Evolutionary conservation across 2,329 filamentous ascomycete genomes (phyloP), one percentile per base, ranked within the genome.

Genomic region (Aspergillus quadricinctus): DNA sequence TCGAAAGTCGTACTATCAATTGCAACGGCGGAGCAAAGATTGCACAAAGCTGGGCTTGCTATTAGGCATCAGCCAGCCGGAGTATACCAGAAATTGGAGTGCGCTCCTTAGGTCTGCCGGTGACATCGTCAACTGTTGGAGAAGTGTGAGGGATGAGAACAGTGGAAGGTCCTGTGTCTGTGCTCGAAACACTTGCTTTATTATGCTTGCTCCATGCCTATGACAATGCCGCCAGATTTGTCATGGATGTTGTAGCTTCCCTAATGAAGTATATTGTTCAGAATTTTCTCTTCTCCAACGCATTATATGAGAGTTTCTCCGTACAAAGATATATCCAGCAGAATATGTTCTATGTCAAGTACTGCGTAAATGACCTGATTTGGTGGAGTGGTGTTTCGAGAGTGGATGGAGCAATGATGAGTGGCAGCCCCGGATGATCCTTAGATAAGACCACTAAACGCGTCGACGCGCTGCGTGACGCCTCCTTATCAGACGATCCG

Each of bases 391-490:
- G 11, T 35, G 29, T 17, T 35, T 35, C 31, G 11, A 35, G 31
- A 37, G 31, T 37, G 31, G 31, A 37, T 17, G 49, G 35, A 48
- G 53, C 29, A 37, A 61, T 43, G 31, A 53, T 50, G 28, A 50
- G 49, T 28, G 55, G 45, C 54, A 52, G 50, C 59, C 45, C 51
- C 46, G 55, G 48, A 25, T 27, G 3, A 3, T 31, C 10, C 4
- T 3, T 31, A 37, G 31, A 17, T 17, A 55, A 41, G 59, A 62
- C 57, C 68, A 72, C 69, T 74, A 63, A 69, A 75, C 73, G 73
- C 73, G 73, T 75, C 64, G 66, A 73, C 67, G 66, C 71, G 66
- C 21, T 46, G 8, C 62, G 59, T 57, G 69, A 63, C 63, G 52
- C 63, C 61, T 46, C 58, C 59, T 60, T 66, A 65, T 50, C 54